Base-by-base conservation (phyloP, 441 rosid genomes). In the Daphne laureola region DNA sequence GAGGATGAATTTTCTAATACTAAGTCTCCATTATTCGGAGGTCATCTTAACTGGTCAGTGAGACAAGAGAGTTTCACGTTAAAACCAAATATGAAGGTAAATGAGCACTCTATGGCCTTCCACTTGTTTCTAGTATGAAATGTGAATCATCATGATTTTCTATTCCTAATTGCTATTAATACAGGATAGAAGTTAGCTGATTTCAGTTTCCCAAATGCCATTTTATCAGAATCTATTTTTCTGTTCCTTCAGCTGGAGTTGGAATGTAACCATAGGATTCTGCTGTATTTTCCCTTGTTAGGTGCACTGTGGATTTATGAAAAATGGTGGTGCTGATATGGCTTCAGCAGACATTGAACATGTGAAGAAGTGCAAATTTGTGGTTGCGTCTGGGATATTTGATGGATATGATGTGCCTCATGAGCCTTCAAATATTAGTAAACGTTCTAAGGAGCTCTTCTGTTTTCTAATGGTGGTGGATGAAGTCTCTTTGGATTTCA, bases 381-480 rank as follows among this genome's bases (percentile, higher is more conserved):
- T 87, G 58, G 95, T 93, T 57, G 97, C 96, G 2, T 86, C 97
- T 4, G 97, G 96, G 42, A 89, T 84, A 62, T 93, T 93, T 53
- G 97, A 93, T 60, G 96, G 92, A 42, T 93, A 93, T 61, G 98
- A 93, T 65, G 59, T 73, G 61, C 96, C 97, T 16, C 87, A 87
- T 67, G 96, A 87, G 72, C 98, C 98, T 25, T 72, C 95, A 27
- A 83, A 90, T 64, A 67, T 90, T 67, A 93, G 97, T 43, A 23
- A 57, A 5, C 89, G 83, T 56, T 93, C 97, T 14, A 78, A 70
- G 76, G 68, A 73, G 46, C 89, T 89, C 58, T 93, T 93, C 71
- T 90, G 97, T 66, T 93, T 93, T 69, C 84, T 87, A 17, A 87
- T 93, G 93, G 89, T 70, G 60, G 90, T 90, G 49, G 98, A 90